A percentile compares a stretch with the other conserved stretches of the same genome.
These are phyloP conservation scores for Chlorella sp. DNA, from an alignment of 139 green algal species.

Conservation along the genomic window DNA sequence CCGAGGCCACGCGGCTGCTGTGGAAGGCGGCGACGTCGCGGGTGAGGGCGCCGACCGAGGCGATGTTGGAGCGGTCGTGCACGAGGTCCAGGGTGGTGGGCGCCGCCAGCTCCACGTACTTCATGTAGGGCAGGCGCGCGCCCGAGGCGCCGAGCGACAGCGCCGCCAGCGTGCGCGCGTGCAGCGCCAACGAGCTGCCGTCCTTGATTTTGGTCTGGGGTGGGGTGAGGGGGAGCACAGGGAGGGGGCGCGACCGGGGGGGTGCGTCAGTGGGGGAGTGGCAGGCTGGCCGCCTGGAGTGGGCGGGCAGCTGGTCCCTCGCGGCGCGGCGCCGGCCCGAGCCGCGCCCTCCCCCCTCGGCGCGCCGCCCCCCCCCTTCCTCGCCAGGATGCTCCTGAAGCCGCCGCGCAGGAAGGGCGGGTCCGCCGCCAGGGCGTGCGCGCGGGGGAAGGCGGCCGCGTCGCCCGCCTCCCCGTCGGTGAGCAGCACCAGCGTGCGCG, in stretches of 20 bases:
- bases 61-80: too few species aligned
- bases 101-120: not conserved
- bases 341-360: not conserved
- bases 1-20: too few species aligned
- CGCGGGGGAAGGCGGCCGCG: not conserved
- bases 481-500: not conserved
- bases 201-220: not conserved
- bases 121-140: not conserved
- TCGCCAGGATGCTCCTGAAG: slow-evolving; percentile 1
- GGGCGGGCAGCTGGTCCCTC: not conserved
- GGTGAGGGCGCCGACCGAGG: too few species aligned
- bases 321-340: not conserved
- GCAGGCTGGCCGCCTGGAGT: not conserved
- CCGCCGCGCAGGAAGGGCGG: not conserved
- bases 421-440: not conserved
- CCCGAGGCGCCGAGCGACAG: not conserved
- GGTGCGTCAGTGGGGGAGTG: not conserved
- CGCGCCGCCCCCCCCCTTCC: not conserved
- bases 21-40: too few species aligned
- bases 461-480: not conserved
- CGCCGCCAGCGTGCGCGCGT: not conserved
- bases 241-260: not conserved
- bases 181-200: not conserved
- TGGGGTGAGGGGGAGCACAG: not conserved
- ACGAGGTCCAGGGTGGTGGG: not conserved